Evolutionary conservation across 2,329 filamentous ascomycete species (phyloP), one percentile per base, ranked within the genome.

Genomic region (Cercospora sp.): DNA sequence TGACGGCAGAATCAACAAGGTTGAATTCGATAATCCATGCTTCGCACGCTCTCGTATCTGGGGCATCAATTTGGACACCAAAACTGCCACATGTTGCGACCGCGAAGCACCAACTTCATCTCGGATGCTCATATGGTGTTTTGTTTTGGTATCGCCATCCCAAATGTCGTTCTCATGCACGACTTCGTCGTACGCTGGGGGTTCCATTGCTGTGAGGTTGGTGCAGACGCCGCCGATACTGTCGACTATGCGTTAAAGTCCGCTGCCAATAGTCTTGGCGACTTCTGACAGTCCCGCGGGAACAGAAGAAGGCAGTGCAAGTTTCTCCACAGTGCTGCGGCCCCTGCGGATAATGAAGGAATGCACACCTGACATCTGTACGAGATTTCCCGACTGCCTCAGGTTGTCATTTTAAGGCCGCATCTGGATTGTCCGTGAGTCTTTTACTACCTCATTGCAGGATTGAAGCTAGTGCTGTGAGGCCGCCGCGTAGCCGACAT

Each of bases 111-210:
- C 72, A 48, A 77, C 71, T 69, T 78, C 75, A 33, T 76, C 73
- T 16, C 72, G 66, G 30, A 78, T 74, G 64, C 67, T 78, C 65
- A 74, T 72, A 18, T 67, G 68, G 13, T 72, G 70, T n/a, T 62
- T 48, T 23, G 16, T 63, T 20, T 74, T 74, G 10, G 65, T 40
- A 18, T 73, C 69, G 18, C 61, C 64, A 57, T 69, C 53, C 57
- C 55, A 51, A 26, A 66, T 12, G 20, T 66, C 60, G 59, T 36
- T 60, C 40, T 67, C 55, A 13, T 66, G 61, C 16, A 64, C 64
- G 63, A 67, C 70, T 12, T 75, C 74, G 36, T 78, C 75, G 67
- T 78, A 78, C 2, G 76, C 70, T 9, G 76, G 77, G 31, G 76
- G 77, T 5, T 72, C 68, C 28, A 71, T 71, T 69, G 28, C 28